A percentile compares a stretch with the other conserved stretches of the same genome.
phyloP scores from a whole-genome alignment of 257 asterid genomes.

The Scutellaria barbata region DNA sequence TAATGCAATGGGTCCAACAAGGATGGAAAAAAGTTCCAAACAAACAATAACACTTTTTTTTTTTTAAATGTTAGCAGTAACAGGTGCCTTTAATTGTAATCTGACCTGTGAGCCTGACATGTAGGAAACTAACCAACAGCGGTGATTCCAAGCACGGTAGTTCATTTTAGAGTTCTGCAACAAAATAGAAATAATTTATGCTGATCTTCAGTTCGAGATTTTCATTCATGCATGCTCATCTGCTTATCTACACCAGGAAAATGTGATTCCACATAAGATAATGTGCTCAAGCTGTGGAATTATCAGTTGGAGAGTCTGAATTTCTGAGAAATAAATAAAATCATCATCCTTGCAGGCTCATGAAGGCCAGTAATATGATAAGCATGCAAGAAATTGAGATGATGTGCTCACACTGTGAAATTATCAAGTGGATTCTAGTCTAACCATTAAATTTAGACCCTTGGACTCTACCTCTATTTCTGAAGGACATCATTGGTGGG shows the following conservation, averaged over 20 bases:
- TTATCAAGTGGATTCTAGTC: neutral
- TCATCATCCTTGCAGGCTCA: no score
- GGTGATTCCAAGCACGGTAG: constrained; percentile 97
- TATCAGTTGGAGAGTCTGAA: neutral
- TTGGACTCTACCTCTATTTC: neutral
- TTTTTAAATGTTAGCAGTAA: neutral
- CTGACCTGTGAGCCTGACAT: constrained; percentile 79
- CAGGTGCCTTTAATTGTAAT: neutral
- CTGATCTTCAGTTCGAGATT: constrained; percentile 11
- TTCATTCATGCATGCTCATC: constrained; percentile 12
- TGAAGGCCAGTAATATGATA: no score
- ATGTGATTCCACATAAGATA: neutral
- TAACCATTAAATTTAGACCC: neutral
- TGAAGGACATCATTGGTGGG: neutral
- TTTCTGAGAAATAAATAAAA: no score
- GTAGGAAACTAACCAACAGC: constrained; percentile 92
- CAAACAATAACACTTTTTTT: no score
- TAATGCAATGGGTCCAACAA: constrained; percentile 32
- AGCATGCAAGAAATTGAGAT: neutral
- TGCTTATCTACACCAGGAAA: constrained; percentile 25
- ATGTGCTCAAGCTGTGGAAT: constrained; percentile 10
- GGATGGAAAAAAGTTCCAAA: neutral
- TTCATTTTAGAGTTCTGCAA: constrained; percentile 91
- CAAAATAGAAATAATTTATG: constrained; percentile 32
- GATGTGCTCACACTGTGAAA: constrained; percentile 7